Base-by-base conservation (phyloP, 1,284 basidiomycete species). In the Ganoderma meredithae region DNA sequence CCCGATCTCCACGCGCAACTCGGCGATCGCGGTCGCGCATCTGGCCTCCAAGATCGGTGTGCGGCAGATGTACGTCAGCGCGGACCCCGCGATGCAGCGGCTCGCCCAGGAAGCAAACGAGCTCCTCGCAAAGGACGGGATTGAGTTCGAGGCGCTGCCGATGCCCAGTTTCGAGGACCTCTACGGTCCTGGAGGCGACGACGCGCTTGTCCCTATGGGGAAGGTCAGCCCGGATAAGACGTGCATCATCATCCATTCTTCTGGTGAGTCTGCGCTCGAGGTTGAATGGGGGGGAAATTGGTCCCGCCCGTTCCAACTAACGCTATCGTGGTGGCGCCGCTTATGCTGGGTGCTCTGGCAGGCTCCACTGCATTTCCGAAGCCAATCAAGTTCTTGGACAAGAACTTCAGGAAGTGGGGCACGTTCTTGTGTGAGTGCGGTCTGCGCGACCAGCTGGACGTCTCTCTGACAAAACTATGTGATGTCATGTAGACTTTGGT, bases 301-400 rank as follows among this genome's bases (percentile, higher is more conserved):
- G 55, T 44, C 25, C 36, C 22, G 12, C 22, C n/a, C 1, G 49
- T 56, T 31, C 0, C 52, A 7, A 6, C 39, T 39, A 12, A 15
- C 19, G 36, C 7, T 17, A 36, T 36, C 33, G 33, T 36, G 8
- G 15, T 5, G n/a, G 33, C 15, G n/a, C 22, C n/a, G 10, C 58
- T 59, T 12, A 33, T n/a, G 49, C 17, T 15, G 31, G n/a, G n/a
- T n/a, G n/a, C n/a, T n/a, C 3, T 13, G 15, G 36, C 59, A 77
- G 78, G 79, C 17, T 76, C 79, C 10, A 79, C 76, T 15, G 68
- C 79, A 1, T 77, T 78, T 64, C 77, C 78, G 4, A 80, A 79
- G 59, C 76, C 76, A 2, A 76, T 78, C 60, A 63, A 58, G 15
- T 62, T 76, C 36, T 27, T 65, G 5, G 63, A 69, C 55, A 61